These are phyloP conservation scores for Aureobasidium sp. DNA, from an alignment of 2,329 filamentous ascomycete genomes.

Conservation along the genomic window DNA sequence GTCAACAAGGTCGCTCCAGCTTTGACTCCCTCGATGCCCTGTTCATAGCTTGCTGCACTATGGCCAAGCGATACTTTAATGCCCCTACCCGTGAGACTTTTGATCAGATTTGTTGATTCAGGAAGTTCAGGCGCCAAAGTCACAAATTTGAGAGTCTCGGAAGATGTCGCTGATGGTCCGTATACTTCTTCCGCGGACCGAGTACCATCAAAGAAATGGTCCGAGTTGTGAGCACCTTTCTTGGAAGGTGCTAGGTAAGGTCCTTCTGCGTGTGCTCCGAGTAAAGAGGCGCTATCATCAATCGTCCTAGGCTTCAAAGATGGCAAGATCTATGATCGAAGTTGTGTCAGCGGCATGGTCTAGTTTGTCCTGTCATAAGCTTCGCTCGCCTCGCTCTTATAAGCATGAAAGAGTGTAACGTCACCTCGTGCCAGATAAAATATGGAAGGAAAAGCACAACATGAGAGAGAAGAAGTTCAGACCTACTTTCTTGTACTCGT, in stretches of 20 bases:
- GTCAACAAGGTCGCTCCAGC: slow-evolving; percentile 48
- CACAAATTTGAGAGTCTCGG: slow-evolving; percentile 40
- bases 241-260: slow-evolving; percentile 49
- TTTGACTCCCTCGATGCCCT: slow-evolving; percentile 39
- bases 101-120: slow-evolving; percentile 36
- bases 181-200: slow-evolving; percentile 36
- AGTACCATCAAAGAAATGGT: slow-evolving; percentile 36
- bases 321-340: slow-evolving; percentile 37
- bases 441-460: background rate
- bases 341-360: background rate
- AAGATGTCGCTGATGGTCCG: slow-evolving; percentile 35
- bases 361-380: slow-evolving; percentile 19
- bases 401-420: background rate
- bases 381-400: background rate
- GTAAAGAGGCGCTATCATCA: slow-evolving; percentile 40
- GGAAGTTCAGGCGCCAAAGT: slow-evolving; percentile 49
- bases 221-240: slow-evolving; percentile 47
- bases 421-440: background rate
- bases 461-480: background rate
- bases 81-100: slow-evolving; percentile 33
- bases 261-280: slow-evolving; percentile 52
- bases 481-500: slow-evolving; percentile 41
- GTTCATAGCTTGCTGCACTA: slow-evolving; percentile 41
- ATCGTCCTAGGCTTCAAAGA: slow-evolving; percentile 39
- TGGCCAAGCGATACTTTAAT: slow-evolving; percentile 47